These are phyloP conservation scores for Cercospora sesami DNA, from an alignment of 2,329 filamentous ascomycete genomes.

Conservation along the genomic window DNA sequence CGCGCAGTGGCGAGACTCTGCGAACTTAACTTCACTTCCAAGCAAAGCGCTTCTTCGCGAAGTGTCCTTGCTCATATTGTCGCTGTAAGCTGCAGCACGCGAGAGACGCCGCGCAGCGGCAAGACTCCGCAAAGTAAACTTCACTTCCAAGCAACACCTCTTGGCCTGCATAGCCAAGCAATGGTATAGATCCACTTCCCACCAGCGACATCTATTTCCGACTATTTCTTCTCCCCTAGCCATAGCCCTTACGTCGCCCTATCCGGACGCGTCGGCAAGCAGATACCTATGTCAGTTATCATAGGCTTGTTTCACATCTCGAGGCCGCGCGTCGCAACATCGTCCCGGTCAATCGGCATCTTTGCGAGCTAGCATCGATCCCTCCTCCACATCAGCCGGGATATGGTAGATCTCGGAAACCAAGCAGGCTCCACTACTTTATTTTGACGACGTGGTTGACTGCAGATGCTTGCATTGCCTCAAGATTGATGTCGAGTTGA, in stretches of 20 bases:
- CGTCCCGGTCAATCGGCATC: no score
- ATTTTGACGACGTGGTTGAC: not conserved
- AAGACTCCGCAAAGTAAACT: not conserved
- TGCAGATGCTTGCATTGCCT: not conserved
- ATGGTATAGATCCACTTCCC: not conserved
- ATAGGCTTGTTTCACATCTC: not conserved
- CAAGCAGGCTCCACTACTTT: not conserved
- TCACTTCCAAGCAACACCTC: not conserved
- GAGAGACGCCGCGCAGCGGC: not conserved
- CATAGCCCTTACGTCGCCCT: not conserved
- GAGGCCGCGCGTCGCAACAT: not conserved
- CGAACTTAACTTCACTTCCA: no score
- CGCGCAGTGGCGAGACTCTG: not conserved
- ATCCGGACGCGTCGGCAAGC: no score
- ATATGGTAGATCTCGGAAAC: not conserved
- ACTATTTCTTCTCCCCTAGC: not conserved
- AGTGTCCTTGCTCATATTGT: not conserved
- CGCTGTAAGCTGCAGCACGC: not conserved
- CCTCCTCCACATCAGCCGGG: not conserved
- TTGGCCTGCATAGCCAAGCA: not conserved
- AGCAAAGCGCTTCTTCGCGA: not conserved
- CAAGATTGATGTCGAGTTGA: not conserved
- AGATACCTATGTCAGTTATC: no score
- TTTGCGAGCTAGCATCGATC: not conserved
- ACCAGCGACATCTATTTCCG: not conserved